Base-by-base conservation (phyloP, 1,139 yeast species). In the Hanseniaspora uvarum region DNA sequence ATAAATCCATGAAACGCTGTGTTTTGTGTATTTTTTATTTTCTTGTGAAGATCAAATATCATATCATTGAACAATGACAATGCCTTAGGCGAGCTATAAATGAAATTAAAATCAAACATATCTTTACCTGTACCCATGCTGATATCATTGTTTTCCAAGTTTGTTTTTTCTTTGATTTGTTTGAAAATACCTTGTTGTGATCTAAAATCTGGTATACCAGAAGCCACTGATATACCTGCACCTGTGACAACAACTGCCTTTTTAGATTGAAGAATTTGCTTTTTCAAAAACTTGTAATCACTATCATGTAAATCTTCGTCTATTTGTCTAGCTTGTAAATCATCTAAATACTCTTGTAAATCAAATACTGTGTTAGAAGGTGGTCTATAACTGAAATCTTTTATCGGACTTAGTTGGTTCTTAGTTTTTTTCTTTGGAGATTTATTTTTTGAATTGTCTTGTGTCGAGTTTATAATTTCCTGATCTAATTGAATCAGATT, bases 201-300 rank as follows among this genome's bases (percentile, higher is more conserved):
- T 58, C 96, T 71, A 64, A 87, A 87, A 65, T 87, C 96, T 2
- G 95, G 95, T 43, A 87, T 86, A 2, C 96, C 96, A 0, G 94
- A 87, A 45, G 85, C 85, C 56, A 89, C 92, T 28, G 95, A 85
- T 33, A 86, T 80, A 3, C 96, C 96, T 11, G 96, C 96, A 4
- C 96, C 96, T 0, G 92, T 79, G 36, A 87, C 74, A 36, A 80
- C 74, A 1, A 83, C 72, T 70, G 70, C 74, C 53, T 67, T 68
- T 54, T 67, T 70, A n/a, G 76, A 68, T 60, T 80, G 72, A 59
- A 70, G 72, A 12, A 83, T 58, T 0, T 75, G 73, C 58, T 72
- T 69, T 49, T 69, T 72, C 21, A 76, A 59, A 57, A 75, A 76
- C 56, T 72, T 75, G 36, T 67, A 68, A 24, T 68, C 59, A 47